Evolutionary conservation across 108 stramenopile species (phyloP).

Genomic region (Mayamaea pseudoterrestris): DNA sequence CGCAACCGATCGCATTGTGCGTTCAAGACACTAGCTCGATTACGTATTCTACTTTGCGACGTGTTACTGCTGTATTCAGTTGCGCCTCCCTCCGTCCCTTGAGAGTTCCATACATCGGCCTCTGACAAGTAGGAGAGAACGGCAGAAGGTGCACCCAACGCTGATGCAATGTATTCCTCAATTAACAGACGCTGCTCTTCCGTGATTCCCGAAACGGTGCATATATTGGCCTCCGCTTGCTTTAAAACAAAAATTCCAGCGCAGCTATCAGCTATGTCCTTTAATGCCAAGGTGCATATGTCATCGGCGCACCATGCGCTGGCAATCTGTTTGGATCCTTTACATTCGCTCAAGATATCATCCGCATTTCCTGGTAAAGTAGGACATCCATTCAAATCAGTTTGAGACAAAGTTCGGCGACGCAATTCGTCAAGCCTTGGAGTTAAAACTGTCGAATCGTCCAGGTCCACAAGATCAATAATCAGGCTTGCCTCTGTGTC

Average conservation of each 20-base stretch:
- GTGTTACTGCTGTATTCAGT: constrained; percentile 2
- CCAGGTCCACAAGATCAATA: not conserved
- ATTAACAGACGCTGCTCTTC: constrained; percentile 7
- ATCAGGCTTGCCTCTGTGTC: constrained; percentile 1
- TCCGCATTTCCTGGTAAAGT: not conserved
- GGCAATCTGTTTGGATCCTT: not conserved
- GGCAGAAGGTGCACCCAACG: constrained; percentile 13
- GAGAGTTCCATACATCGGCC: too few relatives aligned
- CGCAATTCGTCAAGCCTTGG: not conserved
- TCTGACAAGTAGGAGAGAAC: constrained; percentile 9
- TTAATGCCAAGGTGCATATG: constrained; percentile 21
- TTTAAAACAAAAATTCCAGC: constrained; percentile 25
- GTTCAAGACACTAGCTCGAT: constrained; percentile 16
- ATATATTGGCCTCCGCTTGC: not conserved
- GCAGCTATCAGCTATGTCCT: constrained; percentile 30
- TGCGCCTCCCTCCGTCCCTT: not conserved
- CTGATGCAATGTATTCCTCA: constrained; percentile 17
- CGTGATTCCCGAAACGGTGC: not conserved
- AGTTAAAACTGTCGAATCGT: not conserved
- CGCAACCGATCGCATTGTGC: constrained; percentile 14
- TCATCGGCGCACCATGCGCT: constrained; percentile 32
- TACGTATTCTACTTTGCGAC: constrained; percentile 11
- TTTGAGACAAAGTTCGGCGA: not conserved
- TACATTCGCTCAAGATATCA: not conserved
- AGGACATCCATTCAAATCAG: not conserved